Conservation (phyloP, 257 asterid genomes). For the Capsicum baccatum region DNA sequence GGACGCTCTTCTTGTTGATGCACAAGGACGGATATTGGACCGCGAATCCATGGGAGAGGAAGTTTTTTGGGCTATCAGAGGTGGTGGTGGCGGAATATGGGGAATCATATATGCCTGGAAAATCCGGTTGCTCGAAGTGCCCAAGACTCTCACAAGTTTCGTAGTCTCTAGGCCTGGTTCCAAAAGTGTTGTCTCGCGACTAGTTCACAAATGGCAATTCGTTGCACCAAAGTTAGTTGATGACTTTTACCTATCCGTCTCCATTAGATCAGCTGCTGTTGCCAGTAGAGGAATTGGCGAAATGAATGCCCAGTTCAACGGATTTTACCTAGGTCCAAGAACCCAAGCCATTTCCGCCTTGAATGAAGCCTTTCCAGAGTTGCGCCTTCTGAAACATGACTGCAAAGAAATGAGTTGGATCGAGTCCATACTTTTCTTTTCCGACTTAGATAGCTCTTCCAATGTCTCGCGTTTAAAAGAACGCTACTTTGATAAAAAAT, state of each 20-base stretch:
- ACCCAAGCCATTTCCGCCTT: constrained; percentile 43
- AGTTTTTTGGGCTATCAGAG: constrained; percentile 87
- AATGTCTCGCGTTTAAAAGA: constrained; percentile 42
- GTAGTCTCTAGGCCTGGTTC: constrained; percentile 52
- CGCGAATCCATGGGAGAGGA: constrained; percentile 78
- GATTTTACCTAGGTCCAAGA: constrained; percentile 59
- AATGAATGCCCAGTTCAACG: constrained; percentile 66
- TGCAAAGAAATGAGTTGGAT: constrained; percentile 78
- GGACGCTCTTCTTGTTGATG: constrained; percentile 67
- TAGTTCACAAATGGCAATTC: constrained; percentile 63
- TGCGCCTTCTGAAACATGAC: constrained; percentile 40
- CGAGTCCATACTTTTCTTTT: constrained; percentile 64
- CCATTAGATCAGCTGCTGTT: constrained; percentile 47
- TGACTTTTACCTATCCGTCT: constrained; percentile 56
- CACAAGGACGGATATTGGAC: constrained; percentile 57
- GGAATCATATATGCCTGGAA: constrained; percentile 78
- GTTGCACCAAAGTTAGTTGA: constrained; percentile 56
- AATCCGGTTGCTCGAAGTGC: constrained; percentile 50
- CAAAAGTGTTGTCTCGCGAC: constrained; percentile 31
- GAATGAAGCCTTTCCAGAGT: constrained; percentile 47
- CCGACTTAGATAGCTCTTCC: constrained; percentile 43
- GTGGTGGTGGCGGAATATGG: constrained; percentile 84
- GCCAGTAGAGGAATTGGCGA: constrained; percentile 45
- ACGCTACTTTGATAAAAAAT: constrained; percentile 46
- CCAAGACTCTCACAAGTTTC: constrained; percentile 51